These are phyloP conservation scores for Rhododendron molle DNA, from an alignment of 148 eudicot genomes.

Conservation along the genomic window DNA sequence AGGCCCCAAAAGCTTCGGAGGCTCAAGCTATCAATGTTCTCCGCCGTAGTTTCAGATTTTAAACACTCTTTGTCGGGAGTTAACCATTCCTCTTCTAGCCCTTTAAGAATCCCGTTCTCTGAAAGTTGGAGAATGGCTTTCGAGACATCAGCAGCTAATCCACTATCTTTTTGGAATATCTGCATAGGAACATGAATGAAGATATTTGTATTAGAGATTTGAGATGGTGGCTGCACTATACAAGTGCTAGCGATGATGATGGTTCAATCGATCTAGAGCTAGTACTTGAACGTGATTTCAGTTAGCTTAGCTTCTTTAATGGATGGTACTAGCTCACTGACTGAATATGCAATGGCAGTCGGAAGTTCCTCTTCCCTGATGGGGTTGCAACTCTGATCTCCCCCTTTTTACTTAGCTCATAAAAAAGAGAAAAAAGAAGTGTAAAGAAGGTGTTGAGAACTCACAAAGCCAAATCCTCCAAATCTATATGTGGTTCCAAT, in stretches of 20 bases:
- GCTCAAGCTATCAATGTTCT: constrained; percentile 1
- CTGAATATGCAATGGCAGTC: too few species aligned
- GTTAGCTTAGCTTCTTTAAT: too few species aligned
- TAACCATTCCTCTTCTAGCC: constrained; percentile 14
- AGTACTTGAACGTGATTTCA: too few species aligned
- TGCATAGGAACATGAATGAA: constrained; percentile 12
- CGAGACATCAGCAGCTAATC: constrained; percentile 24
- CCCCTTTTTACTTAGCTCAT: too few species aligned
- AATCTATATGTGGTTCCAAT: constrained; percentile 20
- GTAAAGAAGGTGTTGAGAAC: neutral
- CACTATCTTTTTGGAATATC: constrained; percentile 33
- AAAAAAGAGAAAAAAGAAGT: too few species aligned
- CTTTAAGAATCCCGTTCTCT: constrained; percentile 10
- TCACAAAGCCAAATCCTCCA: constrained; percentile 36
- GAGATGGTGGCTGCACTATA: neutral
- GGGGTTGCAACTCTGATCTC: too few species aligned
- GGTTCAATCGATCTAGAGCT: too few species aligned
- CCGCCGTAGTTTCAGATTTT: neutral
- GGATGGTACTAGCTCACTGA: too few species aligned
- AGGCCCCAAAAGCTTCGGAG: constrained; percentile 16
- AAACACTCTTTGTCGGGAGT: neutral
- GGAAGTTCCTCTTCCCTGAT: too few species aligned
- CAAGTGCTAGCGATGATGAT: too few species aligned
- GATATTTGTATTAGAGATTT: neutral
- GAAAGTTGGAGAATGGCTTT: constrained; percentile 23